These are phyloP conservation scores for Camellia lanceoleosa DNA, from an alignment of 148 eudicot genomes.

Conservation along the genomic window DNA sequence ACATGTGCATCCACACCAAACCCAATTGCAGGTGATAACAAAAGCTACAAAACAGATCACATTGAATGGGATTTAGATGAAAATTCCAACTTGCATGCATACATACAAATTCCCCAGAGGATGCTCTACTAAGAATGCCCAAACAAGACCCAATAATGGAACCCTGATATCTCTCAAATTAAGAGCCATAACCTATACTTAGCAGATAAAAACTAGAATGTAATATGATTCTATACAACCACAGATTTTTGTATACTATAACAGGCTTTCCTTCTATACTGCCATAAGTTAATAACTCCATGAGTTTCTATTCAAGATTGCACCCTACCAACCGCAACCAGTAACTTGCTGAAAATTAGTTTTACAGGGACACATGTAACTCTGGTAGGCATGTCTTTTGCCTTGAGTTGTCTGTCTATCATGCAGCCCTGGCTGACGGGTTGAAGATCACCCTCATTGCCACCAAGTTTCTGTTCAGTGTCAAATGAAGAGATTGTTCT, in stretches of 20 bases:
- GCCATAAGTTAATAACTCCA: not conserved
- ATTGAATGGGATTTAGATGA: too few relatives aligned
- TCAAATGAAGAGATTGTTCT: not conserved
- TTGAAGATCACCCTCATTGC: not conserved
- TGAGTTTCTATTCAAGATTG: not conserved
- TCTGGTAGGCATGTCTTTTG: not conserved
- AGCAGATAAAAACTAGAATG: not conserved
- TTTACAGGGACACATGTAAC: slow-evolving; percentile 34
- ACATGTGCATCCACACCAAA: not conserved
- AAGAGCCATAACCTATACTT: not conserved
- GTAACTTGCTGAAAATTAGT: slow-evolving; percentile 23
- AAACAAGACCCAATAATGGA: too few relatives aligned
- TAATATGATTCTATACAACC: not conserved
- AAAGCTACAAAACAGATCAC: not conserved
- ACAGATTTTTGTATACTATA: not conserved
- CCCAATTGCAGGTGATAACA: not conserved
- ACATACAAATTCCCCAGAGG: too few relatives aligned
- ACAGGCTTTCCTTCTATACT: slow-evolving; percentile 8
- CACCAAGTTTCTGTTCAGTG: not conserved
- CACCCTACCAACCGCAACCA: slow-evolving; percentile 17
- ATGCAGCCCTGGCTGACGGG: not conserved
- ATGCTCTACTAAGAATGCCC: too few relatives aligned
- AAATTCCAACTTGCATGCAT: too few relatives aligned
- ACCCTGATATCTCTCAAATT: not conserved
- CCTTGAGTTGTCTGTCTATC: not conserved